These are phyloP conservation scores for Dactylellina cionopaga DNA, from an alignment of 2,329 filamentous ascomycete genomes.

Conservation along the genomic window DNA sequence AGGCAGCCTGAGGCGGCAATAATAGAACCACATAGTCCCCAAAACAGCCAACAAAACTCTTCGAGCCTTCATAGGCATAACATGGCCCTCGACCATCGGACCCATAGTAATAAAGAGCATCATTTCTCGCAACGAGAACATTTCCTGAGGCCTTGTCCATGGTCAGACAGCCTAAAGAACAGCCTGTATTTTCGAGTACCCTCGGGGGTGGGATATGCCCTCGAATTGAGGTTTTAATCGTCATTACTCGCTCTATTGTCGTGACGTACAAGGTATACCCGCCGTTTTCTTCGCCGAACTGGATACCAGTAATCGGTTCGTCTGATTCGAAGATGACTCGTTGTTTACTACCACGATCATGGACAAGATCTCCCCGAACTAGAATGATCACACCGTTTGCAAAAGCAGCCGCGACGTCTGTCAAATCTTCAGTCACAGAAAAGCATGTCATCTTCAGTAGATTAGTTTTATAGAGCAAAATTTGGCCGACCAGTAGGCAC, in stretches of 20 bases:
- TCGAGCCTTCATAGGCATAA: conserved; percentile 89
- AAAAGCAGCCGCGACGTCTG: conserved; percentile 93
- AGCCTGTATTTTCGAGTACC: conserved; percentile 87
- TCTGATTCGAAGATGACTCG: conserved; percentile 95
- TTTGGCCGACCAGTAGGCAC: neutral
- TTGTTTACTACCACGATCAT: conserved; percentile 93
- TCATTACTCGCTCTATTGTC: conserved; percentile 87
- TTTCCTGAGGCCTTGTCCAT: conserved; percentile 67
- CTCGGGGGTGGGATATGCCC: conserved; percentile 90
- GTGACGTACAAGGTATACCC: conserved; percentile 83
- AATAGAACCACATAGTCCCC: conserved; percentile 88
- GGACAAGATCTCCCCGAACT: conserved; percentile 90
- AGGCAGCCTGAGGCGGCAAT: conserved; percentile 72
- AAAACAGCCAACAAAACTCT: conserved; percentile 81
- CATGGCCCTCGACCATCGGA: conserved; percentile 84
- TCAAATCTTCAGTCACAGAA: conserved; percentile 83
- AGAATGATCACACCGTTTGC: conserved; percentile 94
- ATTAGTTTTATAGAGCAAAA: neutral
- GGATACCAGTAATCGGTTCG: conserved; percentile 91
- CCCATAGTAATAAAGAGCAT: conserved; percentile 94
- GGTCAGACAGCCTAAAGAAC: conserved; percentile 94
- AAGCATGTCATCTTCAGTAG: conserved; percentile 73
- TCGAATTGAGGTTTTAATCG: conserved; percentile 83
- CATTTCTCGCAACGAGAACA: conserved; percentile 89
- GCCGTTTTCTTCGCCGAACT: conserved; percentile 70